Evolutionary conservation across 805 yeast genomes (phyloP), one percentile per base, ranked within the genome.

Genomic region (Pichia phayaonensis): DNA sequence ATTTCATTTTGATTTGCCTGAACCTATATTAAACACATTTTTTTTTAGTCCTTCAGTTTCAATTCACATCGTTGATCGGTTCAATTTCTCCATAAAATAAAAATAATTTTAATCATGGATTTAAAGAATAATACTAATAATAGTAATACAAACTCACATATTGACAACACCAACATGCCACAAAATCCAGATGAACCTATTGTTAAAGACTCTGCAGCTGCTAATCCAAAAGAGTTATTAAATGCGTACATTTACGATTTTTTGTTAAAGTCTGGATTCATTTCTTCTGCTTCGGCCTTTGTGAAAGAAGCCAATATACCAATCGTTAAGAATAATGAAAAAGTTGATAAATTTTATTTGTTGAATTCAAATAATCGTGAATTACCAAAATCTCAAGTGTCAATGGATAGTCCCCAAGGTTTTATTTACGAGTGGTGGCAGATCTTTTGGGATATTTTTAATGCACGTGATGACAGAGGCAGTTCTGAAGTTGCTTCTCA

Each of bases 341-440:
- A 52, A 29, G 21, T 45, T 10, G 54, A 50, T 23, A 46, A 47
- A 24, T 50, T 29, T 41, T 24, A 40, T n/a, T 13, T 44, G 4
- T 23, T 39, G 2, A 42, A 46, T 38, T 44, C 51, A 27, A 42
- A 41, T 4, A 13, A 39, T 11, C 21, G 13, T n/a, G 77, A 74
- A 46, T 62, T 80, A 10, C 80, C 84, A 1, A 70, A 71, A 16
- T 62, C 80, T 36, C 68, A 71, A 22, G 73, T 83, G 61, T 71
- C 81, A 12, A 78, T 86, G 76, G 94, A 89, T 61, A 84, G 95
- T 2, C 94, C 95, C 0, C 87, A 84, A 59, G 94, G 96, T 8
- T 90, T 88, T 61, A 69, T 90, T 23, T 83, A 80, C 60, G 97
- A 90, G 65, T 90, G 97, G 97, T 90, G 97, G 97, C 89, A 82